Percentiles rank a stretch among this genome's conserved stretches.
Evolutionary conservation across 2,329 filamentous ascomycete genomes (phyloP).

Genomic region (Talaromyces sp.): DNA sequence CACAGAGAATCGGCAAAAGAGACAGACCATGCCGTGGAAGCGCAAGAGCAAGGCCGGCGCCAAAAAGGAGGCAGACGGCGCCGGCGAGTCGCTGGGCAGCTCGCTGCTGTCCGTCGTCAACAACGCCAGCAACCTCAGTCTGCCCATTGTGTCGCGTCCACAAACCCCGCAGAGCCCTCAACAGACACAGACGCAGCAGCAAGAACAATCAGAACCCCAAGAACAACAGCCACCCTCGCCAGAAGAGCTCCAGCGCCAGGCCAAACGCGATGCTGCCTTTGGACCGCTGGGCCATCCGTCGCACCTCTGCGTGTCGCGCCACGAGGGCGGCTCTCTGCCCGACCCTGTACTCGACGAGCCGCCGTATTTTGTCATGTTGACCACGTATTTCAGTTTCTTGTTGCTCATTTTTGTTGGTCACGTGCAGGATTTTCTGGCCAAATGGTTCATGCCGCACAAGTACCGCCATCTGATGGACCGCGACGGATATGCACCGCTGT

Average conservation of each 20-base stretch:
- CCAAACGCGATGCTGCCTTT: slow-evolving; percentile 77
- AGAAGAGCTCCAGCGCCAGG: slow-evolving; percentile 66
- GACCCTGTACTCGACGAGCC: slow-evolving; percentile 85
- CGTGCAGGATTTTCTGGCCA: slow-evolving; percentile 89
- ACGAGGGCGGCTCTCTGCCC: slow-evolving; percentile 69
- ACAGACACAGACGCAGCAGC: background rate
- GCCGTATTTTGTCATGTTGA: slow-evolving; percentile 87
- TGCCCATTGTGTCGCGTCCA: background rate
- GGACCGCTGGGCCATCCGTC: slow-evolving; percentile 70
- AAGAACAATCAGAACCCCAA: background rate
- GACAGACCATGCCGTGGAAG: slow-evolving; percentile 9
- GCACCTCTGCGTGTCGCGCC: slow-evolving; percentile 81
- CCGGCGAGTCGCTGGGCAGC: background rate
- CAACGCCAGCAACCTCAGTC: background rate
- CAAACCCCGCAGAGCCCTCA: background rate
- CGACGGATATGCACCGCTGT: slow-evolving; percentile 86
- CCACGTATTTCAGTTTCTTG: slow-evolving; percentile 93
- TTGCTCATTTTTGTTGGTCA: slow-evolving; percentile 90
- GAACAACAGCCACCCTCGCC: background rate
- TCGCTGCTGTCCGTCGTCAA: slow-evolving; percentile 1
- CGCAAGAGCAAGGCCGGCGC: slow-evolving; percentile 4
- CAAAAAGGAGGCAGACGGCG: background rate
- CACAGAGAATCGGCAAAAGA: background rate
- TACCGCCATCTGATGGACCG: slow-evolving; percentile 73
- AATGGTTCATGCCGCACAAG: slow-evolving; percentile 75